phyloP scores from a whole-genome alignment of 2,329 filamentous ascomycete species.

The Mollisia scopiformis region DNA sequence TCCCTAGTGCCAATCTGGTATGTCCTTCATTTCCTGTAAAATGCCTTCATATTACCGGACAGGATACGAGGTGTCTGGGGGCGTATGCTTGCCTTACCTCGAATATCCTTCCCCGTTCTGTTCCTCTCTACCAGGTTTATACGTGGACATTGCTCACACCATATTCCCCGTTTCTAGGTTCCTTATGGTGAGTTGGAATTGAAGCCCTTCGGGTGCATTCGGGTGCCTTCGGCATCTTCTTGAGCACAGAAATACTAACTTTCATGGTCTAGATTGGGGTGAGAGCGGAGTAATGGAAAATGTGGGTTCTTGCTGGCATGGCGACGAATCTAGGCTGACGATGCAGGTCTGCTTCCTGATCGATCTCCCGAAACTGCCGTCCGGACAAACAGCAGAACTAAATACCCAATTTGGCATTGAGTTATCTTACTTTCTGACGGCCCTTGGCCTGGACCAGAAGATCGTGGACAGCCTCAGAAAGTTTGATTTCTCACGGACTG shows the following conservation, averaged over 20 bases:
- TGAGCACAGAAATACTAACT: conserved; percentile 41
- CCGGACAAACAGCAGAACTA: conserved; percentile 24
- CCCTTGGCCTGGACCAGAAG: conserved; percentile 64
- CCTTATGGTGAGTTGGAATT: background rate
- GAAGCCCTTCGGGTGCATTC: background rate
- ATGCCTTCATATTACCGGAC: background rate
- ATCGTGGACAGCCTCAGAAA: conserved; percentile 70
- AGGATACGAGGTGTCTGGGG: background rate
- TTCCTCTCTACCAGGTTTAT: background rate
- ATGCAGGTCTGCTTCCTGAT: conserved; percentile 81
- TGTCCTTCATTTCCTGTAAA: conserved; percentile 48
- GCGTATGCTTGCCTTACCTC: background rate
- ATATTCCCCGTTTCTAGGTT: background rate
- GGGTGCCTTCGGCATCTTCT: background rate
- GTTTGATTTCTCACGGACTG: conserved; percentile 82
- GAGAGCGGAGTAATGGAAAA: conserved; percentile 78
- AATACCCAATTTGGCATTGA: conserved; percentile 67
- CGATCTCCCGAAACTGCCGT: conserved; percentile 69
- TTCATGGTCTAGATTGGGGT: conserved; percentile 71
- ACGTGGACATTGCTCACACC: background rate
- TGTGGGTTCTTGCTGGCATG: conserved; percentile 42
- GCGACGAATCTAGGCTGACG: background rate
- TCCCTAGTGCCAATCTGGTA: conserved; percentile 87
- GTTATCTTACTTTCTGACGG: conserved; percentile 69
- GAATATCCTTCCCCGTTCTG: background rate